Percentiles rank a stretch among this genome's conserved stretches.
phyloP scores from a whole-genome alignment of 2,329 filamentous ascomycete genomes.

The Claviceps sp. region DNA sequence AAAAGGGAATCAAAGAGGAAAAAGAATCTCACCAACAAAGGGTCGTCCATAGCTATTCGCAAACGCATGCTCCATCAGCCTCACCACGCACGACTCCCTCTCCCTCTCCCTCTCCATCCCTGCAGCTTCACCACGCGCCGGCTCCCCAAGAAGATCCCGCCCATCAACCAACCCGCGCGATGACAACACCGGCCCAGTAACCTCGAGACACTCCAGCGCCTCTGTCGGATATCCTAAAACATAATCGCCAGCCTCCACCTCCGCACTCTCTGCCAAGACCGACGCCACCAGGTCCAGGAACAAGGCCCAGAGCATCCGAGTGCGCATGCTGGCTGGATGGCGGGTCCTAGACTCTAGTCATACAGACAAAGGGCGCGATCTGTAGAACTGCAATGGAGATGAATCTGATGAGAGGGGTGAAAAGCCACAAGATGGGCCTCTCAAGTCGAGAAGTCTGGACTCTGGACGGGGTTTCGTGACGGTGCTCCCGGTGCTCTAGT shows the following conservation, averaged over 20 bases:
- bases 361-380: neutral
- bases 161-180: slow-evolving; percentile 23
- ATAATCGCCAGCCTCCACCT: neutral
- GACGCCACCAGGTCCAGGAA: neutral
- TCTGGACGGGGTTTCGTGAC: too few species aligned
- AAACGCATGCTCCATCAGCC: slow-evolving; percentile 61
- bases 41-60: slow-evolving; percentile 60
- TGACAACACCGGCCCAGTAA: slow-evolving; percentile 51
- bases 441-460: too few species aligned
- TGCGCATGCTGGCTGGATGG: neutral
- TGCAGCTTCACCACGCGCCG: neutral
- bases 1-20: neutral
- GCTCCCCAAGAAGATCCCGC: slow-evolving; percentile 2
- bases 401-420: too few species aligned
- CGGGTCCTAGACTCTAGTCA: neutral
- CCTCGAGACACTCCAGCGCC: slow-evolving; percentile 47
- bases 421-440: too few species aligned
- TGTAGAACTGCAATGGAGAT: too few species aligned
- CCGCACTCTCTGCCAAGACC: neutral
- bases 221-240: neutral
- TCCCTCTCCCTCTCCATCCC: neutral
- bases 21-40: slow-evolving; percentile 46
- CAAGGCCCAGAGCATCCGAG: neutral
- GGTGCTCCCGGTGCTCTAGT: too few species aligned
- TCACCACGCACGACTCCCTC: slow-evolving; percentile 29